phyloP scores from a whole-genome alignment of 2,329 filamentous ascomycete genomes.

The Byssochlamys sp. region DNA sequence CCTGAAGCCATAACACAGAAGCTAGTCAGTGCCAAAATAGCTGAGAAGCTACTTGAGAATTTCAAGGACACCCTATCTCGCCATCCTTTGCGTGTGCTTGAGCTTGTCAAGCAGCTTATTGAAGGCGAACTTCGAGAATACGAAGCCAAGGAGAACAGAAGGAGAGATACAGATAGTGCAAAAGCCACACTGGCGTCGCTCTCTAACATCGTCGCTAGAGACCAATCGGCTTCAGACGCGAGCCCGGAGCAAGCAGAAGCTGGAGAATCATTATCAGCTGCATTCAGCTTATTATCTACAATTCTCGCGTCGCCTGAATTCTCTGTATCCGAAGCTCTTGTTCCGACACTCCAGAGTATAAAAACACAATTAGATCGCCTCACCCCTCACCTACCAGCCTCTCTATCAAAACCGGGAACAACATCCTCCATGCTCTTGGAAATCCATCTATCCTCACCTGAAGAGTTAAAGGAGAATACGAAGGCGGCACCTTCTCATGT shows the following conservation, averaged over 20 bases:
- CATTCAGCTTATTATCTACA: constrained; percentile 35
- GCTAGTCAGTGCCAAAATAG: constrained; percentile 32
- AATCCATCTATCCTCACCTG: constrained; percentile 26
- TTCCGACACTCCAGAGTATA: constrained; percentile 20
- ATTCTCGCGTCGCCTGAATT: constrained; percentile 35
- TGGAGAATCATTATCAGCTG: constrained; percentile 29
- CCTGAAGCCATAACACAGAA: constrained; percentile 23
- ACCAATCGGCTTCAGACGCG: constrained; percentile 7
- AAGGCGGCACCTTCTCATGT: constrained; percentile 16
- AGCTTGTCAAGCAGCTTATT: constrained; percentile 34
- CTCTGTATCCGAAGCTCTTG: constrained; percentile 19
- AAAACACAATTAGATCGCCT: constrained; percentile 29
- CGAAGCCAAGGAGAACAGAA: constrained; percentile 3
- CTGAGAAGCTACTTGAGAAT: constrained; percentile 32
- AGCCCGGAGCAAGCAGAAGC: constrained; percentile 14
- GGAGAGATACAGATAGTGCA: constrained; percentile 3
- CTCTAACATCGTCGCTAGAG: constrained; percentile 22
- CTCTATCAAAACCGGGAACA: constrained; percentile 28
- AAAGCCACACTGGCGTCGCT: constrained; percentile 28
- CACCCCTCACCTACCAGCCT: constrained; percentile 21
- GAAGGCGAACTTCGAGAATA: constrained; percentile 24
- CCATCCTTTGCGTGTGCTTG: constrained; percentile 30
- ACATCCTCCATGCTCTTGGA: constrained; percentile 36
- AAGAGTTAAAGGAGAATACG: constrained; percentile 10
- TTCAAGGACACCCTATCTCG: constrained; percentile 35